Evolutionary conservation across 78 protist genomes (phyloP), one percentile per base, ranked within the genome.

Genomic region (Dictyostelium intermedium): DNA sequence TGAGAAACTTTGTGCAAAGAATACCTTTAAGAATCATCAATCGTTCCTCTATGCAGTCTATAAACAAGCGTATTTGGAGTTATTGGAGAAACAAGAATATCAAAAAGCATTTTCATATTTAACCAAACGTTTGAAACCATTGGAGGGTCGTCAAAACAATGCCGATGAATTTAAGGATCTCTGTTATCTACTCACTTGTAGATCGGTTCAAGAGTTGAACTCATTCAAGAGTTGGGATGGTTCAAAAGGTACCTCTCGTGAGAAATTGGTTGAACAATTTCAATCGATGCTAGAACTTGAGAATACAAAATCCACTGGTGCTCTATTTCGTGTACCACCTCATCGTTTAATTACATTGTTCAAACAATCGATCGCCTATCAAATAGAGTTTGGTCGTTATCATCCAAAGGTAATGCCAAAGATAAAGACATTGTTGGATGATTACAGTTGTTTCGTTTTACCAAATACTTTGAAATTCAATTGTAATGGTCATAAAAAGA

Each of bases 1-100:
- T 16, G 98, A 98, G 73, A 85, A 92, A 77, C 50, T 96, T 0
- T 77, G 82, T 61, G 14, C 74, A 39, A 91, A 72, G 56, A 53
- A 23, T 18, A 60, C 85, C 41, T 84, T 83, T 43, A 70, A 81
- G 43, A 35, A 45, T 18, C 80, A 91, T 39, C 91, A 96, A 82
- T 66, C 72, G 5, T 93, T 98, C 61, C 87, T 95, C 4, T 97
- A 95, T 69, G 96, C 91, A 16, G 97, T 96, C 23, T 87, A 97
- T 84, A 93, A 95, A 45, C 97, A 96, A 92, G 97, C 96, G 41
- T 98, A 76, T 84, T 89, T 98, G 23, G 99, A 98, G 86, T 61
- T 91, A 39, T 3, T 97, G 30, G 99, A 96, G 34, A 69, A 85
- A 37, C 86, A 41, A 35, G 97, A 96, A 80, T 41, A 69, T 39